Conservation (phyloP, 257 asterid species). For the Prunella vulgaris region DNA sequence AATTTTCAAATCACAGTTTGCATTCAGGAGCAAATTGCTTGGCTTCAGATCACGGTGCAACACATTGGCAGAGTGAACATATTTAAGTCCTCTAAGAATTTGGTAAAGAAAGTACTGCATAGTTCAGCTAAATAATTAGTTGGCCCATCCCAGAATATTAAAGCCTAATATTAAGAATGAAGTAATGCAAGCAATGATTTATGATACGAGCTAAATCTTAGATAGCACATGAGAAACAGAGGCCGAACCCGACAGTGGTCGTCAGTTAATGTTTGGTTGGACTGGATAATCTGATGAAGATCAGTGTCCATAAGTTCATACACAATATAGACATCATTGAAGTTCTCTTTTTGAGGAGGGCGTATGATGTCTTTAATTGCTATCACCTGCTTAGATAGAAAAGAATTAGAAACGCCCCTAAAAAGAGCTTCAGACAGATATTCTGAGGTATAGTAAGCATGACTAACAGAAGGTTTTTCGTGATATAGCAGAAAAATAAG, state of each 20-base stretch:
- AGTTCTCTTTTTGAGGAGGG: slow-evolving; percentile 92
- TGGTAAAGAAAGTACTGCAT: slow-evolving; percentile 95
- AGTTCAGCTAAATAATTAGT: slow-evolving; percentile 13
- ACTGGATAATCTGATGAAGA: slow-evolving; percentile 93
- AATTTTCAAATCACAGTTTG: slow-evolving; percentile 82
- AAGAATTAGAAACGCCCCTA: neutral
- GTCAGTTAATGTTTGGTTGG: slow-evolving; percentile 74
- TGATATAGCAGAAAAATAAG: neutral
- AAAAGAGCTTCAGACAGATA: neutral
- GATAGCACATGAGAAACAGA: slow-evolving; percentile 19
- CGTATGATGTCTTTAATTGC: slow-evolving; percentile 86
- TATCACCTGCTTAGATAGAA: slow-evolving; percentile 49
- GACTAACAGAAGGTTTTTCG: neutral
- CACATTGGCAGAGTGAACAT: slow-evolving; percentile 89
- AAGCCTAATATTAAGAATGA: neutral
- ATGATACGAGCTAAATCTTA: neutral
- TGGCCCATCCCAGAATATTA: neutral
- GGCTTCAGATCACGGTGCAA: slow-evolving; percentile 98
- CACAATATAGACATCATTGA: slow-evolving; percentile 93
- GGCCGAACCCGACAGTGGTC: slow-evolving; percentile 97
- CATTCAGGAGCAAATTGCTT: slow-evolving; percentile 81
- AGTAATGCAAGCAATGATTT: neutral
- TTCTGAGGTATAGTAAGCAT: neutral
- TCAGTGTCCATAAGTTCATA: slow-evolving; percentile 97
- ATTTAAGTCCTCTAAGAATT: slow-evolving; percentile 85